Base-by-base conservation (phyloP, 2,329 filamentous ascomycete species). In the Juglanconis oblonga region DNA sequence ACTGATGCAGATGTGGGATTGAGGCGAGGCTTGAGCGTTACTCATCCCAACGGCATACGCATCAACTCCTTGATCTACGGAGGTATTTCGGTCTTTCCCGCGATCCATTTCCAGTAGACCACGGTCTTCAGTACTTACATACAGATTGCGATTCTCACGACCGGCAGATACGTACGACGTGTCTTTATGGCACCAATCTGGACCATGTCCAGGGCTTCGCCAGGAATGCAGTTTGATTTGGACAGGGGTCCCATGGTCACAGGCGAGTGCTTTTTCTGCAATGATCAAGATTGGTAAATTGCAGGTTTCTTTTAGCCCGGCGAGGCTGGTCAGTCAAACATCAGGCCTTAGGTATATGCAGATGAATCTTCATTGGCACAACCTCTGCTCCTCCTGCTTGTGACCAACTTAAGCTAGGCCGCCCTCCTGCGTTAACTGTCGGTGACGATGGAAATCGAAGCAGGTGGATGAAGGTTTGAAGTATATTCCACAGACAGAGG, bases 331-430 rank as follows among this genome's bases (percentile, higher is more conserved):
- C 44, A 31, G 32, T n/a, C 31, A 55, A 52, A 52, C 54, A 50
- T 51, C 52, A 52, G 58, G 62, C 50, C 49, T 62, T 58, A 55
- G 55, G 55, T 54, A 63, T 44, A 62, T 55, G 52, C 62, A 58
- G 55, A 62, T 62, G 55, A 58, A 58, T 36, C 24, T 42, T 56
- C 55, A 62, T 61, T 58, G 33, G 55, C 52, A 47, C 58, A 58
- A 55, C 58, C 53, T 55, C 11, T 52, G 49, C 44, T 63, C 52
- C 52, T 58, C 52, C 45, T 53, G 53, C 45, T 62, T 56, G 55
- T 63, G 58, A 55, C 44, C 50, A 42, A 57, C 52, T 29, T 53
- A 35, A 53, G 52, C 45, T 55, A 40, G 50, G 54, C 53, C 40
- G 32, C 44, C 42, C 48, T 44, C 38, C 38, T 40, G 35, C 24